phyloP scores from a whole-genome alignment of 1,139 yeast genomes.

The Magnusiomyces tetraspermus region DNA sequence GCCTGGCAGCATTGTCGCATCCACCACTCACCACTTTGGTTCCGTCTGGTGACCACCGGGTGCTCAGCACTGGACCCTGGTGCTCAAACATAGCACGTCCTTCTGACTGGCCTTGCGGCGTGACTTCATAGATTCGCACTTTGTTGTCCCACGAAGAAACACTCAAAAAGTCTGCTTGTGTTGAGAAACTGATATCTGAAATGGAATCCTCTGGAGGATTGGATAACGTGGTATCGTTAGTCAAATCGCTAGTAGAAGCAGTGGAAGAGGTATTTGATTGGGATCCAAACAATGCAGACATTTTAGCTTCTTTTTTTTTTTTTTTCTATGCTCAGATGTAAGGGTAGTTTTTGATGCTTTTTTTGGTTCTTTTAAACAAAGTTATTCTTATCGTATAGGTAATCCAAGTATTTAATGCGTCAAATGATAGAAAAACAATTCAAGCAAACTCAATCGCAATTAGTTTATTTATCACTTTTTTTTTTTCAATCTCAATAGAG shows the following conservation, averaged over 20 bases:
- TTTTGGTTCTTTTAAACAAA: no score
- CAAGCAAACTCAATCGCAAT: no score
- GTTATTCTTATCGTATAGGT: no score
- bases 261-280: not conserved
- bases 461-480: no score
- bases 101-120: constrained; percentile 52
- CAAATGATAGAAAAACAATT: no score
- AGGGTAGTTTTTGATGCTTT: no score
- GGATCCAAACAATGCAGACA: no score
- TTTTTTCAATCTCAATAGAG: no score
- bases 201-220: constrained; percentile 91
- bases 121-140: constrained; percentile 84
- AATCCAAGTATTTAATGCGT: no score
- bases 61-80: constrained; percentile 74
- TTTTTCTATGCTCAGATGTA: no score
- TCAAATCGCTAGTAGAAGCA: constrained; percentile 37
- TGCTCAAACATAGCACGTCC: constrained; percentile 90
- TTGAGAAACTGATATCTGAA: constrained; percentile 78
- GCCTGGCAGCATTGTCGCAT: constrained; percentile 77
- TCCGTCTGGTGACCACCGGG: constrained; percentile 83
- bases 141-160: constrained; percentile 94
- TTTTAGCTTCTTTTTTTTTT: no score
- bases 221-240: constrained; percentile 65
- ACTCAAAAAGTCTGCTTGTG: constrained; percentile 73
- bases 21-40: constrained; percentile 86